Evolutionary conservation across 73 alveolate species (phyloP), one percentile per base, ranked within the genome.

Genomic region (Loxodes magnus): DNA sequence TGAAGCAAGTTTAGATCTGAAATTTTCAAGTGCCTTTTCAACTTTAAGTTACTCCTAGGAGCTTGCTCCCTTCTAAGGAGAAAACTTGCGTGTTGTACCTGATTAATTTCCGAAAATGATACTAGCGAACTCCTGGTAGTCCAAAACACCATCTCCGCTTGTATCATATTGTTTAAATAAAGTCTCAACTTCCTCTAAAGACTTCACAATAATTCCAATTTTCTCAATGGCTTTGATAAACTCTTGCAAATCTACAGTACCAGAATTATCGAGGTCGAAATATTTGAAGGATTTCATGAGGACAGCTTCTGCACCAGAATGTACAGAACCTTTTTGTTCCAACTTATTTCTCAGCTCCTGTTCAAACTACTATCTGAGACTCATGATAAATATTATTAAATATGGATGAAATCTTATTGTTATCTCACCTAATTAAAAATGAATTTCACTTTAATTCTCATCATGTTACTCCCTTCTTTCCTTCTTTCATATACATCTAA

Each of bases 221-320:
- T 82, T 82, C 57, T 66, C 83, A 44, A 82, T 71, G 19, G 89
- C 84, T 46, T 82, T 82, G 56, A 69, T 55, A 60, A 82, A 82
- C 49, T 68, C 88, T n/a, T 72, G 75, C 4, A 69, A 62, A 58
- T 71, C 85, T 41, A 68, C 68, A 30, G 73, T 49, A 19, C 90
- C 94, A 48, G 66, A 61, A 50, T 71, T 71, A 51, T 82, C 72
- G 39, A 84, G 69, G 54, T 84, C 96, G 66, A 79, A 84, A 74
- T 84, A 84, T 71, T 84, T 84, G 77, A 84, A 84, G 23, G 93
- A 60, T 58, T 71, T 79, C 64, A 79, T 30, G 29, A 84, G 77
- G 51, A 74, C 88, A 51, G 65, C 63, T 67, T 84, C 96, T 64
- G 78, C 96, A 20, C 88, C 51, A 22, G 51, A 29, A 58, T 67